These are phyloP conservation scores for Saprolegnia parasitica DNA, from an alignment of 352 stramenopile genomes.

Conservation along the genomic window DNA sequence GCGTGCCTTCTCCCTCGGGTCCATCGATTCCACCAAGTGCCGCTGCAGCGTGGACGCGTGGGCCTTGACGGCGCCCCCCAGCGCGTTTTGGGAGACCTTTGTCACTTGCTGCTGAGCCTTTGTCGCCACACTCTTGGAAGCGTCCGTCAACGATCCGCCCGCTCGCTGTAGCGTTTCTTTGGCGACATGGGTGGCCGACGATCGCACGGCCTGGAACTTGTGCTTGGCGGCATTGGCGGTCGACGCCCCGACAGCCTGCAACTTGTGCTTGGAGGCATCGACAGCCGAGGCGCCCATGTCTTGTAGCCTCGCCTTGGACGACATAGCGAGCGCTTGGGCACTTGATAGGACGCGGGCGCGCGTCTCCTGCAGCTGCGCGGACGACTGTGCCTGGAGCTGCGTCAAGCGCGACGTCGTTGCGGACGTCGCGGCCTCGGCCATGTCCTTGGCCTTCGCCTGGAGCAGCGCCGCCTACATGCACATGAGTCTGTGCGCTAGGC, in stretches of 20 bases:
- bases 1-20: constrained; percentile 41
- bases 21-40: constrained; percentile 43
- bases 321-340: not conserved
- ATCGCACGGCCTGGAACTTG: not conserved
- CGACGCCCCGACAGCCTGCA: not conserved
- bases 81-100: not conserved
- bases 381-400: not conserved
- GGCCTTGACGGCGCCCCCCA: not conserved
- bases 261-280: not conserved
- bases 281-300: not conserved
- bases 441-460: no score
- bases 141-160: not conserved
- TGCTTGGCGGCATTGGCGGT: not conserved
- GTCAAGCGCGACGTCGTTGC: no score
- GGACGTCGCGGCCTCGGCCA: no score
- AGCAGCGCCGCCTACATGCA: no score
- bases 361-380: not conserved
- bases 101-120: not conserved
- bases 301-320: not conserved
- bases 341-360: not conserved
- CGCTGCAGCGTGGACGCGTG: not conserved
- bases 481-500: no score
- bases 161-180: not conserved
- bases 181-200: not conserved
- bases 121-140: not conserved